These are phyloP conservation scores for Neurospora sp. DNA, from an alignment of 495 filamentous ascomycete species.

Conservation along the genomic window DNA sequence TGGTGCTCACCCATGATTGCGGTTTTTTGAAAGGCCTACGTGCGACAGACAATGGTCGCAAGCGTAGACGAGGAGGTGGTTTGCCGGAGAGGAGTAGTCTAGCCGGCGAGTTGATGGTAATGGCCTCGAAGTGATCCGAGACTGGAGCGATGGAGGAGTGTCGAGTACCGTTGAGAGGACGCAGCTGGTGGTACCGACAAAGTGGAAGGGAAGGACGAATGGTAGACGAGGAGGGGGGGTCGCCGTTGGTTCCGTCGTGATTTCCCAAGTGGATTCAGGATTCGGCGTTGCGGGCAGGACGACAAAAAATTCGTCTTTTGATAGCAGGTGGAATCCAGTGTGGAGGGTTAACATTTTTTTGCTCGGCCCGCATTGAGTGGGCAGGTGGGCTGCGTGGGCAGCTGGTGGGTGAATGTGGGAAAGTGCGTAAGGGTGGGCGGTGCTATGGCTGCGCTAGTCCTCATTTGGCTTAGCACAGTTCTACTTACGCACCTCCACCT, in stretches of 20 bases:
- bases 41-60: conserved; percentile 32
- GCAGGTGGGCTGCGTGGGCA: conserved; percentile 1
- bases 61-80: conserved; percentile 30
- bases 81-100: conserved; percentile 4
- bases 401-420: neutral
- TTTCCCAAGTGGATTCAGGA: neutral
- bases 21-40: conserved; percentile 35
- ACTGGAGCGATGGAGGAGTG: neutral
- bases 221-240: neutral
- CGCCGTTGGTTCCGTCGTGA: neutral
- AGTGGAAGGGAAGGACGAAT: neutral
- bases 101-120: neutral
- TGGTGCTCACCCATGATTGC: conserved; percentile 79
- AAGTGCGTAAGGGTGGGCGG: neutral
- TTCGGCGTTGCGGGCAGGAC: neutral
- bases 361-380: conserved; percentile 9
- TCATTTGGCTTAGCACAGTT: conserved; percentile 5
- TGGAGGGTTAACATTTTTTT: conserved; percentile 24
- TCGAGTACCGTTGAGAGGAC: neutral
- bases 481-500: neutral
- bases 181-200: neutral
- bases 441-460: conserved; percentile 1
- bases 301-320: neutral
- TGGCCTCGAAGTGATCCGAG: neutral
- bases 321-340: conserved; percentile 7